Base-by-base conservation (phyloP, 495 filamentous ascomycete species). In the Choiromyces venosus region DNA sequence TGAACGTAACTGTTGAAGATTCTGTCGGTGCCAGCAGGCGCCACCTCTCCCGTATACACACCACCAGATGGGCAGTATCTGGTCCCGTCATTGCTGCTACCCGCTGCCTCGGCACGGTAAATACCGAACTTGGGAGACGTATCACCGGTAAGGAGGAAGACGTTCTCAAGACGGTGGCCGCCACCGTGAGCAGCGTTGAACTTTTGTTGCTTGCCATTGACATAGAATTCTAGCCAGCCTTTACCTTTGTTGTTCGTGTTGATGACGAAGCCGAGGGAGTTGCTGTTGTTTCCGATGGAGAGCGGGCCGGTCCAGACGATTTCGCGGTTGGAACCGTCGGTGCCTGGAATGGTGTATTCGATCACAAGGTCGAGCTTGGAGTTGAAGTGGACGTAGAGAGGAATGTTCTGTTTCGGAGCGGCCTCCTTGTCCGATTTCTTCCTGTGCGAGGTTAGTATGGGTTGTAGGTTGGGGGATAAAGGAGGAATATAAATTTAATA, bases 121-220 rank as follows among this genome's bases (percentile, higher is more conserved):
- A 83, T 76, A 19, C 81, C 82, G 66, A 80, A 82, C 71, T 83
- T 82, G 0, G 81, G 78, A 46, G 76, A 79, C 36, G 76, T 79
- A 29, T 74, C 66, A 1, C 82, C 81, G 4, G 81, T 82, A 73
- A 82, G 76, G 12, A 82, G 71, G 18, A 56, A 71, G 46, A 74
- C 79, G 33, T 82, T 74, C 25, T 73, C 36, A 37, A 82, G 56
- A 12, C 79, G 72, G 6, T 37, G 68, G 18, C 44, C 64, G 10
- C 81, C 81, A 66, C 78, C 81, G n/a, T 74, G 72, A 12, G 68
- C 71, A 38, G 68, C 37, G 61, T 82, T 78, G 61, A 82, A 76
- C 19, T 64, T 82, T 37, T 80, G 82, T 40, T 82, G 73, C 0
- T 37, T 73, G 9, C 80, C 81, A 37, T 75, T 68, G 52, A 80